A percentile compares a stretch with the other conserved stretches of the same genome.
These are phyloP conservation scores for Echium plantagineum DNA, from an alignment of 257 asterid species.

Conservation along the genomic window DNA sequence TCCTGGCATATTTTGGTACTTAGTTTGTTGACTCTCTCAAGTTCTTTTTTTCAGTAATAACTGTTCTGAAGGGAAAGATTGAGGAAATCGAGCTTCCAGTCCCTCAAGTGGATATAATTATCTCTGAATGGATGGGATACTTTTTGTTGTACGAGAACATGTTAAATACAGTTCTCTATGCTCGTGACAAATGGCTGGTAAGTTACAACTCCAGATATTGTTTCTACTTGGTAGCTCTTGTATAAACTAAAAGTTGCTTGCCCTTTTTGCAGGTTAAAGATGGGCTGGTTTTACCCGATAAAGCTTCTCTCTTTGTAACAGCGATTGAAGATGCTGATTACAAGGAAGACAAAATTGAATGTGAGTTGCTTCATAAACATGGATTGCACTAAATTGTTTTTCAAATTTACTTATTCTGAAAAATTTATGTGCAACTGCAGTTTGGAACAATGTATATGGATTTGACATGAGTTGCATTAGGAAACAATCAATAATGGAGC, in stretches of 20 bases:
- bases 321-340: slow-evolving; percentile 98
- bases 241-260: not conserved
- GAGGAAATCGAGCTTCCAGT: slow-evolving; percentile 98
- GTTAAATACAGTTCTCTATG: slow-evolving; percentile 79
- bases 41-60: slow-evolving; percentile 45
- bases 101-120: slow-evolving; percentile 75
- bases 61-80: slow-evolving; percentile 86
- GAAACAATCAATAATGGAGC: slow-evolving; percentile 81
- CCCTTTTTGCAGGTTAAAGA: slow-evolving; percentile 37
- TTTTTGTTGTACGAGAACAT: slow-evolving; percentile 85
- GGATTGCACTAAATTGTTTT: not conserved
- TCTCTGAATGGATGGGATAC: slow-evolving; percentile 99
- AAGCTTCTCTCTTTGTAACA: slow-evolving; percentile 74
- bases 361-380: slow-evolving; percentile 33
- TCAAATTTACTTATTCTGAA: slow-evolving; percentile 2
- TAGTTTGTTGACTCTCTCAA: slow-evolving; percentile 1
- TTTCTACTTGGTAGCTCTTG: not conserved
- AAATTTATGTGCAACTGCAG: slow-evolving; percentile 29
- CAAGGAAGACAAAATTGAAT: slow-evolving; percentile 94
- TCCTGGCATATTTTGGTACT: slow-evolving; percentile 4
- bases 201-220: slow-evolving; percentile 14
- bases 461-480: slow-evolving; percentile 97
- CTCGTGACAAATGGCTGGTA: slow-evolving; percentile 96
- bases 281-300: slow-evolving; percentile 84
- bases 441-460: slow-evolving; percentile 84